Conservation (phyloP, 805 yeast species). For the Wickerhamiella occidentalis region DNA sequence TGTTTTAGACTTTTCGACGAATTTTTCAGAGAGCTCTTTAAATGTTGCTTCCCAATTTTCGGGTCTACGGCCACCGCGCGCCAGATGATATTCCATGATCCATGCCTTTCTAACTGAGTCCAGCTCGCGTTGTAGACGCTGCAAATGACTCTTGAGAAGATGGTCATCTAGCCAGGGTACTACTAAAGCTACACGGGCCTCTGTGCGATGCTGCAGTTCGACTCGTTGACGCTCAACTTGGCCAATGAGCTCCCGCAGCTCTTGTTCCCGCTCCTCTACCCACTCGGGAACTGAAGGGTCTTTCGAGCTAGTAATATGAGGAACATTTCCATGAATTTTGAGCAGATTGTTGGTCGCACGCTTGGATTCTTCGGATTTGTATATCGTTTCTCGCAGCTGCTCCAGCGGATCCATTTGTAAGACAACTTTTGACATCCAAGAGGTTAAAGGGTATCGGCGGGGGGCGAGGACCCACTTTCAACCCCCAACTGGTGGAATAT, state of each 20-base stretch:
- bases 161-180: slow-evolving; percentile 1
- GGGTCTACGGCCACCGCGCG: not conserved
- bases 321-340: not conserved
- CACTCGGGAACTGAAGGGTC: not conserved
- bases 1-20: not conserved
- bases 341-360: not conserved
- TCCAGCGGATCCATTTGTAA: slow-evolving; percentile 1
- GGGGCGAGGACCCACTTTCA: too few species aligned
- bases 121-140: not conserved
- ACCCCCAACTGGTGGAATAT: too few species aligned
- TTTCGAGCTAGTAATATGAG: too few species aligned
- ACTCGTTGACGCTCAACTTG: slow-evolving; percentile 1
- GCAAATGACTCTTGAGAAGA: not conserved
- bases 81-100: not conserved
- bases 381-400: not conserved
- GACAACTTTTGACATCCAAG: too few species aligned
- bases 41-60: not conserved
- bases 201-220: not conserved
- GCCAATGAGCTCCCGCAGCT: not conserved
- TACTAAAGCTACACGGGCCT: slow-evolving; percentile 1
- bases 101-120: not conserved
- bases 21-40: not conserved
- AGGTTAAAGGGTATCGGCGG: too few species aligned
- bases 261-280: not conserved
- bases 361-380: not conserved